phyloP scores from a whole-genome alignment of 208 protist genomes.

The Crithidia fasciculata region DNA sequence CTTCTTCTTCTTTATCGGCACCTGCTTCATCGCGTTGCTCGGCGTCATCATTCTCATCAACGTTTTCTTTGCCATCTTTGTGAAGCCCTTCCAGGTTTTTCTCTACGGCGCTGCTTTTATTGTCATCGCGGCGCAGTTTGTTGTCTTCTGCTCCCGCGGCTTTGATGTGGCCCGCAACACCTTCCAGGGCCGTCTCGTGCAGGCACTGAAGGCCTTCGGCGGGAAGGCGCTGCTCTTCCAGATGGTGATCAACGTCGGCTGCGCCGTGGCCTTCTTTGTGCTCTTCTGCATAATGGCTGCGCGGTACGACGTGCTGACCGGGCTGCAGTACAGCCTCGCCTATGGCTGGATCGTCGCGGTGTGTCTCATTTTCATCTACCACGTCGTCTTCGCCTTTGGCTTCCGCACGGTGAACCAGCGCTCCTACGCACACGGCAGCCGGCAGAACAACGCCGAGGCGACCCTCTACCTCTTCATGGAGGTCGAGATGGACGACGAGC shows the following conservation, averaged over 20 bases:
- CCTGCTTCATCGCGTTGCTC: conserved; percentile 54
- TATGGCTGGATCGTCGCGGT: conserved; percentile 74
- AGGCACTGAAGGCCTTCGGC: conserved; percentile 50
- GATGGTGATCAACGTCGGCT: conserved; percentile 35
- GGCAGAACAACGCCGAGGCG: conserved; percentile 55
- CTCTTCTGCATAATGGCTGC: conserved; percentile 62
- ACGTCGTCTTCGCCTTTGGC: conserved; percentile 65
- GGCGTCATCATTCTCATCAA: conserved; percentile 44
- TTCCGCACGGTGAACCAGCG: conserved; percentile 38
- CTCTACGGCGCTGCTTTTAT: conserved; percentile 61
- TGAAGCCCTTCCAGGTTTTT: conserved; percentile 59
- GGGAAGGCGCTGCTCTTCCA: conserved; percentile 47
- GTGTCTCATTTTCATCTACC: conserved; percentile 62
- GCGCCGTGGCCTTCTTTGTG: conserved; percentile 51
- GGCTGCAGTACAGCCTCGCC: conserved; percentile 68
- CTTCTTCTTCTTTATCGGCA: conserved; percentile 64
- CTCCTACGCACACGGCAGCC: conserved; percentile 57
- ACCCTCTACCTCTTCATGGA: conserved; percentile 63
- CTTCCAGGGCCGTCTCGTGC: conserved; percentile 62
- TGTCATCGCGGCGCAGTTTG: conserved; percentile 48
- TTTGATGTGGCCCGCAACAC: conserved; percentile 65
- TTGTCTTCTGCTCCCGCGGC: conserved; percentile 63
- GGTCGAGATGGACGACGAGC: conserved; percentile 50
- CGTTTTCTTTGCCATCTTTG: conserved; percentile 75
- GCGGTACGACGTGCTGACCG: conserved; percentile 49